A percentile compares a stretch with the other conserved stretches of the same genome.
These are phyloP conservation scores for Coemansia sp. DNA, from an alignment of 192 early-diverging fungal genomes.

Conservation along the genomic window DNA sequence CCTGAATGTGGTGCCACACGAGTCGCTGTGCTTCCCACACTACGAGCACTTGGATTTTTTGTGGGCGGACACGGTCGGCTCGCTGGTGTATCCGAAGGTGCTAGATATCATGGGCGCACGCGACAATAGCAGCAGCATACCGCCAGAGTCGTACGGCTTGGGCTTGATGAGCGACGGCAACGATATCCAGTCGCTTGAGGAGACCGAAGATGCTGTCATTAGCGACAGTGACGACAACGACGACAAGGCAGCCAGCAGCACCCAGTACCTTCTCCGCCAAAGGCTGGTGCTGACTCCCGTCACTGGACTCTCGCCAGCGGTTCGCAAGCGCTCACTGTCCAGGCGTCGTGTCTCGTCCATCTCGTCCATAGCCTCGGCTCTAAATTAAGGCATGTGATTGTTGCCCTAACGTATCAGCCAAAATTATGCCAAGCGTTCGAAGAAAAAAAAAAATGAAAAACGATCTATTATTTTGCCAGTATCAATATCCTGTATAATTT, in stretches of 20 bases:
- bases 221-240: not conserved
- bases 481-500: no score
- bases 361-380: conserved; percentile 4
- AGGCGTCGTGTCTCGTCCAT: conserved; percentile 40
- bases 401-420: conserved; percentile 1
- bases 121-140: conserved; percentile 9
- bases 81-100: conserved; percentile 48
- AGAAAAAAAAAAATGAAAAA: no score
- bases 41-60: conserved; percentile 83
- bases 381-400: conserved; percentile 13
- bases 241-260: not conserved
- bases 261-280: not conserved
- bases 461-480: no score
- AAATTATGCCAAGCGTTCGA: not conserved
- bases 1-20: conserved; percentile 41
- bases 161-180: not conserved
- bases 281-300: conserved; percentile 1
- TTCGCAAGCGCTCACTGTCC: conserved; percentile 30
- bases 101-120: conserved; percentile 31
- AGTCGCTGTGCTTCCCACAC: conserved; percentile 62
- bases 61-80: conserved; percentile 55
- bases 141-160: conserved; percentile 3
- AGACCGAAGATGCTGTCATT: not conserved
- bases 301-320: not conserved
- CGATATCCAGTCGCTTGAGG: not conserved